A percentile compares a stretch with the other conserved stretches of the same genome.
Evolutionary conservation across 768 basidiomycete species (phyloP).

Genomic region (Harrya chromipes): DNA sequence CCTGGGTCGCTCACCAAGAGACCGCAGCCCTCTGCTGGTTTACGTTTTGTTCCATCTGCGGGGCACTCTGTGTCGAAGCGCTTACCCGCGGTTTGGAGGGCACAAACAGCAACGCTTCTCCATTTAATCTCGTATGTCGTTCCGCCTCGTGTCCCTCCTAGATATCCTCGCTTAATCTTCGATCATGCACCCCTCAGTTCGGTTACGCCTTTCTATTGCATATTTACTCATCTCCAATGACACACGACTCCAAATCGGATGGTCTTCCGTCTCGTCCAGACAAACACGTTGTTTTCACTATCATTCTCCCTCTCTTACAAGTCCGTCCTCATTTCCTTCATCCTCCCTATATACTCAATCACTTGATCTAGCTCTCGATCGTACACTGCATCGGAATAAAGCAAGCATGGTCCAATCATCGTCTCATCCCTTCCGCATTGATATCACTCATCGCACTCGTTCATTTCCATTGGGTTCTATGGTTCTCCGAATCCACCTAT

Average conservation of each 20-base stretch:
- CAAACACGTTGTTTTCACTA: conserved; percentile 68
- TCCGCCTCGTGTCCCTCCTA: neutral
- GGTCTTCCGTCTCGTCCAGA: conserved; percentile 63
- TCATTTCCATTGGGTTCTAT: conserved; percentile 67
- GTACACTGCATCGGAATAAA: conserved; percentile 66
- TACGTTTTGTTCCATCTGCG: conserved; percentile 67
- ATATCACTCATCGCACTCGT: conserved; percentile 55
- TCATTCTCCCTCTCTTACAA: conserved; percentile 71
- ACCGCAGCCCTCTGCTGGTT: conserved; percentile 71
- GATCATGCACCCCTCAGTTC: conserved; percentile 40
- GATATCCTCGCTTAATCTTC: conserved; percentile 5
- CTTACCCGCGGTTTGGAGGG: conserved; percentile 70
- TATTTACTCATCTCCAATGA: conserved; percentile 65
- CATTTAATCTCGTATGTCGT: conserved; percentile 66
- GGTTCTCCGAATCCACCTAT: conserved; percentile 46
- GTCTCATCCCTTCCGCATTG: conserved; percentile 67
- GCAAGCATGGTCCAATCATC: conserved; percentile 59
- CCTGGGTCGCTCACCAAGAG: conserved; percentile 47
- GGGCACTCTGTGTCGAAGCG: conserved; percentile 60
- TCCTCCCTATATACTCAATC: neutral
- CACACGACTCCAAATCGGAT: conserved; percentile 43
- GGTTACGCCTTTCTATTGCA: conserved; percentile 77
- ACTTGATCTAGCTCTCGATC: conserved; percentile 47
- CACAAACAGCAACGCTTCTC: conserved; percentile 50
- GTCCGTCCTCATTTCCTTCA: conserved; percentile 33